Conservation (phyloP, 1,284 basidiomycete genomes). For the Farysia itapuensis region DNA sequence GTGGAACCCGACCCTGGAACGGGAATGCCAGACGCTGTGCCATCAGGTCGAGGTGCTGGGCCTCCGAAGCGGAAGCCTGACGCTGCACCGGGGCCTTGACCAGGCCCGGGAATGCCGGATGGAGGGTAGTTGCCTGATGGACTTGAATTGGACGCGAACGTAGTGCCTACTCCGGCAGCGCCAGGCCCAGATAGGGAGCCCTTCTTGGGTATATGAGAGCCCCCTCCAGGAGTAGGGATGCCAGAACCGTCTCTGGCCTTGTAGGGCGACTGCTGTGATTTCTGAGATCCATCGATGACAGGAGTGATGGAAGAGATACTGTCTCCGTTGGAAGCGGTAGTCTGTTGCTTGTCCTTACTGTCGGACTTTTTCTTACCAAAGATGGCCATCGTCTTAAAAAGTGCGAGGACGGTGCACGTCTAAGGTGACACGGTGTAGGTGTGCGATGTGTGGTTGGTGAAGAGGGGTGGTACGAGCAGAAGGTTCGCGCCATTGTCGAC, state of each 20-base stretch:
- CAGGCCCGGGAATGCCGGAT: conserved; percentile 18
- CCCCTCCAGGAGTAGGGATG: conserved; percentile 14
- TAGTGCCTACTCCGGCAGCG: conserved; percentile 24
- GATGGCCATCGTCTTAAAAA: conserved; percentile 54
- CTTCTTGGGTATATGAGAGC: conserved; percentile 32
- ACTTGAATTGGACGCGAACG: conserved; percentile 13
- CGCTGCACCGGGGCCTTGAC: conserved; percentile 32
- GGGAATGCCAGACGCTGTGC: conserved; percentile 33
- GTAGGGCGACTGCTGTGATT: conserved; percentile 17
- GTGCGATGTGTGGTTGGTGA: no score
- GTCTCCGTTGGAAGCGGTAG: conserved; percentile 18
- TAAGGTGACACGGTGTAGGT: no score
- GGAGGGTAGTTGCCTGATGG: conserved; percentile 4
- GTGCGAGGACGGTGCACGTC: no score
- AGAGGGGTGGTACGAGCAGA: no score
- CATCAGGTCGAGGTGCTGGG: conserved; percentile 30
- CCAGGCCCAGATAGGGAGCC: conserved; percentile 35
- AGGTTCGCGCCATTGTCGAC: no score
- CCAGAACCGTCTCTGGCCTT: conserved; percentile 10
- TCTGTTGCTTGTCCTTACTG: conserved; percentile 14
- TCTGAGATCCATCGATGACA: conserved; percentile 16
- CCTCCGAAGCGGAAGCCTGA: conserved; percentile 52
- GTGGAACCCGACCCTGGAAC: conserved; percentile 28
- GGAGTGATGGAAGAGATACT: conserved; percentile 34
- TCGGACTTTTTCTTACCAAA: conserved; percentile 57